These are phyloP conservation scores for Candida ipomoeae DNA, from an alignment of 805 yeast genomes.

Conservation along the genomic window DNA sequence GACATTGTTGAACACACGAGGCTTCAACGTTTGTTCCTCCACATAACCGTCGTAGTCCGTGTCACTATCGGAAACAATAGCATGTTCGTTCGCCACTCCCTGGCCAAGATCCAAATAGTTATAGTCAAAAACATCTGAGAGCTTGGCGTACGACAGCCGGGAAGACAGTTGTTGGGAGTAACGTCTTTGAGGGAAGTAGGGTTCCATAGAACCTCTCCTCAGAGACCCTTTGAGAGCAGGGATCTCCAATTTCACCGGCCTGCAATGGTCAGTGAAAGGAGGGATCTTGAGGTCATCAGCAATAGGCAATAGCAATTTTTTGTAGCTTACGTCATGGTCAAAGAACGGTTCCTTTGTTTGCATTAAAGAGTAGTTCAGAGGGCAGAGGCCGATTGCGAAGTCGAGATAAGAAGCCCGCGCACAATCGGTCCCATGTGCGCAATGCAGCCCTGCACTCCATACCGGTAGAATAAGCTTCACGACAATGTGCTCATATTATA, in stretches of 20 bases:
- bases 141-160: slow-evolving; percentile 13
- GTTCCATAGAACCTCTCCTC: slow-evolving; percentile 17
- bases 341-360: slow-evolving; percentile 15
- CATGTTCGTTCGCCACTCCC: slow-evolving; percentile 9
- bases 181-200: slow-evolving; percentile 11
- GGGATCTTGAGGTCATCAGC: slow-evolving; percentile 11
- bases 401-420: slow-evolving; percentile 4
- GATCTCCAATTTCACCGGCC: slow-evolving; percentile 5
- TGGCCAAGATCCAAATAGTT: slow-evolving; percentile 8
- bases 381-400: neutral
- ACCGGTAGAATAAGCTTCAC: neutral
- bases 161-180: slow-evolving; percentile 6
- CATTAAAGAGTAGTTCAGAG: slow-evolving; percentile 9
- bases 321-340: slow-evolving; percentile 13
- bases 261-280: slow-evolving; percentile 9
- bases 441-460: neutral
- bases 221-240: slow-evolving; percentile 7
- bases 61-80: slow-evolving; percentile 16
- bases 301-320: slow-evolving; percentile 1
- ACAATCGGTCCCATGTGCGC: neutral
- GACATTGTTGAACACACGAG: neutral
- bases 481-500: too few relatives aligned
- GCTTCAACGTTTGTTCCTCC: neutral
- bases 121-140: slow-evolving; percentile 18
- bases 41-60: slow-evolving; percentile 13